phyloP scores from a whole-genome alignment of 345 rosid species.

The Barbarea vulgaris region DNA sequence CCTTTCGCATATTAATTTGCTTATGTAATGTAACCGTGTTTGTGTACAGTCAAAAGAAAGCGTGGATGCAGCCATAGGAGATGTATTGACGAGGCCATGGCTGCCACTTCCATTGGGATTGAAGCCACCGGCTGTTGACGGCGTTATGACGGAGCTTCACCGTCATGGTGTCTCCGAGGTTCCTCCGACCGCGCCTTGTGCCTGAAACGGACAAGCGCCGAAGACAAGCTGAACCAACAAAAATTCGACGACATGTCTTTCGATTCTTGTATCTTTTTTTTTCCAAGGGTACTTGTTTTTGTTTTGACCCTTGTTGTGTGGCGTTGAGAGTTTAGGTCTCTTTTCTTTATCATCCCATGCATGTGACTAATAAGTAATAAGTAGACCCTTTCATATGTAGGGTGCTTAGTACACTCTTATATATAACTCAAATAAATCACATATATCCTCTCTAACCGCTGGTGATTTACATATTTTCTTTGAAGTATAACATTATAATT shows the following conservation, averaged over 20 bases:
- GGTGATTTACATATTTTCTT: not conserved
- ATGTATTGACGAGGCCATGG: constrained; percentile 80
- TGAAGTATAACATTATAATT: not conserved
- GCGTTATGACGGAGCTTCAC: constrained; percentile 73
- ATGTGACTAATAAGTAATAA: constrained; percentile 40
- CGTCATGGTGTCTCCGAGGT: constrained; percentile 65
- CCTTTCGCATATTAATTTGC: not conserved
- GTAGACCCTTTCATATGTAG: constrained; percentile 6
- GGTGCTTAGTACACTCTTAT: constrained; percentile 26
- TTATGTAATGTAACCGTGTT: constrained; percentile 5
- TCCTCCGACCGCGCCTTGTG: constrained; percentile 54
- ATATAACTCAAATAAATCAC: constrained; percentile 28
- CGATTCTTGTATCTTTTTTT: not conserved
- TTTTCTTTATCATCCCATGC: constrained; percentile 18
- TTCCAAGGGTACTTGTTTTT: constrained; percentile 39
- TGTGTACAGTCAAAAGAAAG: constrained; percentile 64
- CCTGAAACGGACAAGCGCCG: constrained; percentile 24
- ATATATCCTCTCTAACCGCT: not conserved
- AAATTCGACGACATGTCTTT: constrained; percentile 46
- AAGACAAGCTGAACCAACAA: constrained; percentile 17
- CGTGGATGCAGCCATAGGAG: constrained; percentile 72
- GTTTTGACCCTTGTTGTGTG: constrained; percentile 40
- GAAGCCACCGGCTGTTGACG: constrained; percentile 70
- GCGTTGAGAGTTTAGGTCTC: constrained; percentile 18
- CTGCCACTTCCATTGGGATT: constrained; percentile 81